phyloP scores from a whole-genome alignment of 352 stramenopile species.

The Phytophthora pisi region DNA sequence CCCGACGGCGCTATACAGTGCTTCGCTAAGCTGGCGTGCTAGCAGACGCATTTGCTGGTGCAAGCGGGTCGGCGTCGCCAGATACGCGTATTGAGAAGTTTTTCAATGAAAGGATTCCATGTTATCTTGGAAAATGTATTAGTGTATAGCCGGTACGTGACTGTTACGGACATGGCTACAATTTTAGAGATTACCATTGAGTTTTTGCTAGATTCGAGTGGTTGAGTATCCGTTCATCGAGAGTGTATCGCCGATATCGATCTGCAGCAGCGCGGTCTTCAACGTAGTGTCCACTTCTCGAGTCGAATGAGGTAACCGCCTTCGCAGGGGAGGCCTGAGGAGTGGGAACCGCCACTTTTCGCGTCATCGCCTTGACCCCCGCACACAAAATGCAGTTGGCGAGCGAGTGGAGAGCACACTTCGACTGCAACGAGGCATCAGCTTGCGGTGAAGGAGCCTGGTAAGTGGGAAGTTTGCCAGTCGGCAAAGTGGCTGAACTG shows the following conservation, averaged over 20 bases:
- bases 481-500: neutral
- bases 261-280: slow-evolving; percentile 15
- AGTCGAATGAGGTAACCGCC: neutral
- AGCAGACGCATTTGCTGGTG: neutral
- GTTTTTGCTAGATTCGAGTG: slow-evolving; percentile 5
- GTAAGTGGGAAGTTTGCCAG: neutral
- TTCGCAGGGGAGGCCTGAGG: slow-evolving; percentile 23
- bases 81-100: too few species aligned
- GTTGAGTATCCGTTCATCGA: slow-evolving; percentile 36
- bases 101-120: neutral
- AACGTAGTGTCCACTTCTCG: slow-evolving; percentile 1
- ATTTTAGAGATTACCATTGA: slow-evolving; percentile 11
- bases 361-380: slow-evolving; percentile 38
- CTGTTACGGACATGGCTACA: neutral
- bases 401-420: slow-evolving; percentile 62
- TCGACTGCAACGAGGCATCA: slow-evolving; percentile 15
- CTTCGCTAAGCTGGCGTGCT: neutral
- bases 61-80: too few species aligned
- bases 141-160: neutral
- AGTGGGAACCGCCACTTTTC: slow-evolving; percentile 17
- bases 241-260: slow-evolving; percentile 39
- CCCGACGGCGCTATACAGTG: neutral
- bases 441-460: slow-evolving; percentile 1
- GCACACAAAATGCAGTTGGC: slow-evolving; percentile 78
- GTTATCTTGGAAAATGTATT: neutral